These are phyloP conservation scores for Bondarzewia mesenterica DNA, from an alignment of 1,284 basidiomycete species.

Conservation along the genomic window DNA sequence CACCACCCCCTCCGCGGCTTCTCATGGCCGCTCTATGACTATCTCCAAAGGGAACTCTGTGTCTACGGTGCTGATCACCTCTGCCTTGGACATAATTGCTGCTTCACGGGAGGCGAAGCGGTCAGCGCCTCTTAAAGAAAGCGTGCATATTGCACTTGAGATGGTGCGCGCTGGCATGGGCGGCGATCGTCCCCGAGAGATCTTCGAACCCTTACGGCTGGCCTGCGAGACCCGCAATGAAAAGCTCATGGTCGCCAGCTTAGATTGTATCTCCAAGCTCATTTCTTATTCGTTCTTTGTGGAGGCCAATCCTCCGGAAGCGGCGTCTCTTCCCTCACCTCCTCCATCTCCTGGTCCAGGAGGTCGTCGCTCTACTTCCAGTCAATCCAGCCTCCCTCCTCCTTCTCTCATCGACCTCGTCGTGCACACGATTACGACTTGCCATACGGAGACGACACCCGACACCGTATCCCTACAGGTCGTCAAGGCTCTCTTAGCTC, in stretches of 20 bases:
- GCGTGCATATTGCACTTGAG: constrained; percentile 77
- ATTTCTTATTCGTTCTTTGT: constrained; percentile 94
- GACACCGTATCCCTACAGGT: constrained; percentile 91
- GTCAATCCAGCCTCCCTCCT: constrained; percentile 41
- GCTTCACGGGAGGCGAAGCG: constrained; percentile 87
- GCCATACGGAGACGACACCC: constrained; percentile 81
- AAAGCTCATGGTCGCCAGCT: constrained; percentile 87
- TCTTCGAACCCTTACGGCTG: constrained; percentile 87
- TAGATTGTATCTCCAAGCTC: constrained; percentile 94
- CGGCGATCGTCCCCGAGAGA: constrained; percentile 70
- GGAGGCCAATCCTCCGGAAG: constrained; percentile 41
- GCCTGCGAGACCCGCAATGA: constrained; percentile 92
- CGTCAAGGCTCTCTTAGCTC: constrained; percentile 85
- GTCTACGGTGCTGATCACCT: constrained; percentile 74
- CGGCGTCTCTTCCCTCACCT: constrained; percentile 43
- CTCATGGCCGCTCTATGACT: constrained; percentile 57
- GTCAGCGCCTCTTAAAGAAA: constrained; percentile 73
- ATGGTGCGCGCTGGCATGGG: constrained; percentile 69
- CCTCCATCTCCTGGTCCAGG: constrained; percentile 59
- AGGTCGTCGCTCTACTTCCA: constrained; percentile 25
- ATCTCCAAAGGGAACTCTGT: constrained; percentile 65
- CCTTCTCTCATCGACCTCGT: constrained; percentile 84
- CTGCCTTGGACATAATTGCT: constrained; percentile 83
- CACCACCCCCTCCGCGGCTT: neutral
- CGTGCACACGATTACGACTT: constrained; percentile 88